phyloP scores from a whole-genome alignment of 176 grass and related monocot species.

The Tillandsia fasciculata region DNA sequence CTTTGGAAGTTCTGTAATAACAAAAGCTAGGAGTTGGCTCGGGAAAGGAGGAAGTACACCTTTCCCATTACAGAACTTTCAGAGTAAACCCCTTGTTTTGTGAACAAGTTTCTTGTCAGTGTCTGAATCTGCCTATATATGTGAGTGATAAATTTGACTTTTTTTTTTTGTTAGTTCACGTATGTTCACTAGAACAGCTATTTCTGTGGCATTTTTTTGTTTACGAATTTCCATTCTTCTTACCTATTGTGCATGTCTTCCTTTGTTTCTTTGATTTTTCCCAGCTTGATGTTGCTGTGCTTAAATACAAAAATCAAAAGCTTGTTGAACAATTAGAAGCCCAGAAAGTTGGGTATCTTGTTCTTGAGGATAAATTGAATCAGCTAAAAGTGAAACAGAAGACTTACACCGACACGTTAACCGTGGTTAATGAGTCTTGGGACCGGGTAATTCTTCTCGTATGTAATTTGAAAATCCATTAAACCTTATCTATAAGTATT shows the following conservation, averaged over 20 bases:
- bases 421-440: constrained; percentile 59
- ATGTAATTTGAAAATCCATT: not conserved
- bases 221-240: not conserved
- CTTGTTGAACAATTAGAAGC: constrained; percentile 83
- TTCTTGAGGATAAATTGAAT: constrained; percentile 67
- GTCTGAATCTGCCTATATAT: no score
- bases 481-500: constrained; percentile 1
- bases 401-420: constrained; percentile 37
- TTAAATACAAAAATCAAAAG: constrained; percentile 92
- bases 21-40: no score
- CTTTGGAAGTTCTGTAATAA: no score
- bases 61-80: no score
- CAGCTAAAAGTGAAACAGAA: constrained; percentile 59
- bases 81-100: no score
- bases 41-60: no score
- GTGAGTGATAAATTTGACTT: no score
- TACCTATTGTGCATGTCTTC: not conserved
- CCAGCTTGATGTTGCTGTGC: constrained; percentile 74
- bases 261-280: constrained; percentile 23
- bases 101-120: no score
- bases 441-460: constrained; percentile 29
- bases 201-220: not conserved
- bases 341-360: constrained; percentile 55
- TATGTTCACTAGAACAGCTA: no score
- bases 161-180: no score